These are phyloP conservation scores for Auriscalpium orientale DNA, from an alignment of 768 basidiomycete species.

Conservation along the genomic window DNA sequence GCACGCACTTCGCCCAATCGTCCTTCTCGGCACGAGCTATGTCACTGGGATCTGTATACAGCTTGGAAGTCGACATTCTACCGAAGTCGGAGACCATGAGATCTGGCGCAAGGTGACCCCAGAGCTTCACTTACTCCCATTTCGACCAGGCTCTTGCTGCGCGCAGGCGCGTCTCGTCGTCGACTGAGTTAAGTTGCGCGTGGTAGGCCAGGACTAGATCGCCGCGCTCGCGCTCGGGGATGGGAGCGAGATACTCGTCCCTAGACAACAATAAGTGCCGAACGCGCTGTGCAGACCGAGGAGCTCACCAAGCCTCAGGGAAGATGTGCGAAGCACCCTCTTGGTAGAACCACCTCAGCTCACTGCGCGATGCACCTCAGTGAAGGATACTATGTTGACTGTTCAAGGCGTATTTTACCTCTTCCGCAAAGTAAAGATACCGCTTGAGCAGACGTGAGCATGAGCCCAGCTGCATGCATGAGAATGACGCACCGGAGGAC, in stretches of 20 bases:
- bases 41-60: conserved; percentile 61
- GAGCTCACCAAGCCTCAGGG: conserved; percentile 73
- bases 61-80: conserved; percentile 78
- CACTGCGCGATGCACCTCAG: conserved; percentile 28
- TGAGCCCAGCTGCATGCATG: too few species aligned
- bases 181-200: conserved; percentile 61
- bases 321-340: conserved; percentile 75
- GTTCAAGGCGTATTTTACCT: conserved; percentile 34
- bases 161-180: conserved; percentile 52
- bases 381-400: too few species aligned
- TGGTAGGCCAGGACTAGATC: conserved; percentile 86
- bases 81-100: background rate
- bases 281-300: background rate
- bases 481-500: conserved; percentile 52
- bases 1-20: conserved; percentile 62
- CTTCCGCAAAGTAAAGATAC: conserved; percentile 83
- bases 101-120: background rate
- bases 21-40: conserved; percentile 65
- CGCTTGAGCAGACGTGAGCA: conserved; percentile 34
- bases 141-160: conserved; percentile 86
- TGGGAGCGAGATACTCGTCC: conserved; percentile 76
- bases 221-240: conserved; percentile 71
- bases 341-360: conserved; percentile 91
- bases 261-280: conserved; percentile 29
- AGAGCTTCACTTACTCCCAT: conserved; percentile 65